phyloP scores from a whole-genome alignment of 2,329 filamentous ascomycete genomes.

The Epicoccum nigrum region DNA sequence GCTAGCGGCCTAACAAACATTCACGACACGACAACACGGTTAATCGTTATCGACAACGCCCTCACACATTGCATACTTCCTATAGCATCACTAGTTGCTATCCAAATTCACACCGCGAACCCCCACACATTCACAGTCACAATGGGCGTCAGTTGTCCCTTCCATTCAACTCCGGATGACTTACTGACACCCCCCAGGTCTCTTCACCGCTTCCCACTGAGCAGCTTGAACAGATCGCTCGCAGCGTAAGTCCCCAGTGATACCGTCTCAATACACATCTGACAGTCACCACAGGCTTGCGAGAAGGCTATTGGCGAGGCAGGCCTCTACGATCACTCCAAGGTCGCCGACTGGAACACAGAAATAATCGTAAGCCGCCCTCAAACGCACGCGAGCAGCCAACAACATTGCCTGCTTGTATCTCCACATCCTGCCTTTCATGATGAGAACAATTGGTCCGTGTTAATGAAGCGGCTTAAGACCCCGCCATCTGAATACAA shows the following conservation, averaged over 20 bases:
- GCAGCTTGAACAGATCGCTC: constrained; percentile 40
- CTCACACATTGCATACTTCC: background rate
- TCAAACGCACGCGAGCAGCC: constrained; percentile 7
- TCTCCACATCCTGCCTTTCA: constrained; percentile 30
- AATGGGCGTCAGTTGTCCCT: constrained; percentile 36
- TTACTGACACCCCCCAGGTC: constrained; percentile 3
- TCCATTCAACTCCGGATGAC: background rate
- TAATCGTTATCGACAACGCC: constrained; percentile 9
- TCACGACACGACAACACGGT: constrained; percentile 26
- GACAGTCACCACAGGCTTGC: constrained; percentile 69
- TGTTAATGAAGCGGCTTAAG: constrained; percentile 96
- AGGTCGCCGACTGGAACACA: constrained; percentile 88
- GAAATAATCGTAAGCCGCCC: constrained; percentile 78
- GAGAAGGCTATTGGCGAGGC: constrained; percentile 74
- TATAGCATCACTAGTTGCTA: constrained; percentile 4
- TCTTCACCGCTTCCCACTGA: constrained; percentile 42
- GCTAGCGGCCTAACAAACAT: constrained; percentile 22
- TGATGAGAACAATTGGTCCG: constrained; percentile 94
- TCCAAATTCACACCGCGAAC: background rate
- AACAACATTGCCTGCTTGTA: constrained; percentile 1
- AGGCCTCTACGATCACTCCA: constrained; percentile 84
- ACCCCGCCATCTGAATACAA: constrained; percentile 81
- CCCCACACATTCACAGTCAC: constrained; percentile 11
- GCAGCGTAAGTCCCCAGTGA: constrained; percentile 27
- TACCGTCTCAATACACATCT: constrained; percentile 3